Percentiles rank a stretch among this genome's conserved stretches.
Evolutionary conservation across 805 yeast genomes (phyloP).

Genomic region (Wickerhamiella azymoides): DNA sequence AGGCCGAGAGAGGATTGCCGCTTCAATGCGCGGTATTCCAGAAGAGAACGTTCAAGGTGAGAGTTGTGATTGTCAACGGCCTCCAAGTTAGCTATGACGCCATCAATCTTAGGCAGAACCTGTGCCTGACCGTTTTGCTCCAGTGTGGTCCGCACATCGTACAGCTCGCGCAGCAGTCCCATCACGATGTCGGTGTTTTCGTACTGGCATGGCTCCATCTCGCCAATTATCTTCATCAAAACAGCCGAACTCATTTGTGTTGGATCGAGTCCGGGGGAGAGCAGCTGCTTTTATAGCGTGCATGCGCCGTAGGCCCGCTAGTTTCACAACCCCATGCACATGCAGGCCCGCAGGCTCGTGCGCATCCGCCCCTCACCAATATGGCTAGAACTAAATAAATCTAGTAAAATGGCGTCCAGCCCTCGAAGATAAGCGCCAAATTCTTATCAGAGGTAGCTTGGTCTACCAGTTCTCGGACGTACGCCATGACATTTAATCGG

Average conservation of each 20-base stretch:
- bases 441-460: conserved; percentile 60
- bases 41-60: neutral
- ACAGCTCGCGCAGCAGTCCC: neutral
- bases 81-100: neutral
- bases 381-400: neutral
- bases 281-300: neutral
- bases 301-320: neutral
- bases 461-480: conserved; percentile 62
- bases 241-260: neutral
- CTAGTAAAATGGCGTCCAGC: conserved; percentile 28
- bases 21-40: conserved; percentile 1
- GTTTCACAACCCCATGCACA: neutral
- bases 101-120: neutral
- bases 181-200: conserved; percentile 2
- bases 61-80: conserved; percentile 3
- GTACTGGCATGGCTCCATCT: conserved; percentile 4
- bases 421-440: conserved; percentile 54
- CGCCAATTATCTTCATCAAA: neutral
- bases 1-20: neutral
- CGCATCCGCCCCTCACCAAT: neutral
- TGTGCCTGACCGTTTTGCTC: neutral
- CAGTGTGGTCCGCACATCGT: neutral
- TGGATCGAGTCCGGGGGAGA: neutral
- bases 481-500: conserved; percentile 69
- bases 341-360: neutral